Percentiles rank a stretch among this genome's conserved stretches.
These are phyloP conservation scores for Deakozyma indianensis DNA, from an alignment of 805 yeast genomes.

Conservation along the genomic window DNA sequence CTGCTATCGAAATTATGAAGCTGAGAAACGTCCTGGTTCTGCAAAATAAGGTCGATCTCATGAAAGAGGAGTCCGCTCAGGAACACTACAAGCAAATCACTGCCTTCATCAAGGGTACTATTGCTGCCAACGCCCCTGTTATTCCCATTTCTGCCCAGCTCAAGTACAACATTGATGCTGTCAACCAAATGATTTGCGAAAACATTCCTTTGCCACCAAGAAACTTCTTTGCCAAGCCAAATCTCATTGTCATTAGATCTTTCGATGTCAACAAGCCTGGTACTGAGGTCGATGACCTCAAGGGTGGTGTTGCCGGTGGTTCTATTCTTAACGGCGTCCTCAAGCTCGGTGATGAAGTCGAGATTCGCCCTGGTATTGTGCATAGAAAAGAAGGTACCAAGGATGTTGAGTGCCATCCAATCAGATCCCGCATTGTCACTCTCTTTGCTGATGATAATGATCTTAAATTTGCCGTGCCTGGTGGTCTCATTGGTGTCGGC, in stretches of 20 bases:
- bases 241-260: slow-evolving; percentile 92
- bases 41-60: slow-evolving; percentile 96
- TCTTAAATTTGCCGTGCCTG: slow-evolving; percentile 97
- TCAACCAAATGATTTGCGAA: slow-evolving; percentile 89
- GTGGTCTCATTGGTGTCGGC: slow-evolving; percentile 99
- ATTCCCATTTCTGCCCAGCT: slow-evolving; percentile 98
- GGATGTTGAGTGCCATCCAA: slow-evolving; percentile 89
- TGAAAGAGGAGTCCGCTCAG: slow-evolving; percentile 92
- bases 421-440: slow-evolving; percentile 85
- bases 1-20: slow-evolving; percentile 99
- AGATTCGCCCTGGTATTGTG: slow-evolving; percentile 97
- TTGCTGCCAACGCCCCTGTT: slow-evolving; percentile 98
- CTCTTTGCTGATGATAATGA: slow-evolving; percentile 96
- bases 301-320: slow-evolving; percentile 99
- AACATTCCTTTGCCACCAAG: slow-evolving; percentile 93
- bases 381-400: slow-evolving; percentile 72
- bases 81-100: slow-evolving; percentile 91
- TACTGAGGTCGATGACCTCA: slow-evolving; percentile 87
- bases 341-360: slow-evolving; percentile 94
- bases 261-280: slow-evolving; percentile 99
- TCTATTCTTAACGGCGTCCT: slow-evolving; percentile 94
- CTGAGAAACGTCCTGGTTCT: slow-evolving; percentile 89
- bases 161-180: slow-evolving; percentile 97
- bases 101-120: slow-evolving; percentile 90
- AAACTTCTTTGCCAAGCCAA: slow-evolving; percentile 87